Base-by-base conservation (phyloP, 257 asterid genomes). In the Cordia subcordata region DNA sequence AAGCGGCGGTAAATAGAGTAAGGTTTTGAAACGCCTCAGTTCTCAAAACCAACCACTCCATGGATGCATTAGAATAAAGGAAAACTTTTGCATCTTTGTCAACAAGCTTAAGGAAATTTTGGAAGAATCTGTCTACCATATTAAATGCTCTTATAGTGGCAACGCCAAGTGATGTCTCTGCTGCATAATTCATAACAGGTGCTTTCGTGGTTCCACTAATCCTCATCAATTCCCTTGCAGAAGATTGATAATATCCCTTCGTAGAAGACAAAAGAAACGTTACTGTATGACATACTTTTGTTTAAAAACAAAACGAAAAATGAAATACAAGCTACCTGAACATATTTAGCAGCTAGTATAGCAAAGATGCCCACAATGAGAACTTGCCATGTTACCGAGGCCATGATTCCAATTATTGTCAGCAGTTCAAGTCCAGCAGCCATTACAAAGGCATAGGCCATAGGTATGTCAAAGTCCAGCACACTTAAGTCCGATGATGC, bases 171-270 rank as follows among this genome's bases (percentile, higher is more conserved):
- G 94, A 77, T 19, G 96, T 85, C 77, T 88, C 94, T 0, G 96
- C 73, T 27, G 89, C 87, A 59, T 83, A 80, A 45, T 78, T 88
- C 94, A 83, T 83, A 13, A 88, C 70, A 0, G 94, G 90, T 17
- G 96, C 94, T 66, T 88, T 88, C n/a, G 96, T 85, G 0, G 85
- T 85, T 56, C 96, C 96, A 44, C 79, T 88, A 67, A 85, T 85
- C 58, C 96, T 83, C 93, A 85, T 81, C 35, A 88, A 78, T 72
- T 85, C 96, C 53, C 87, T 75, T 0, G 95, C 95, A 9, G 86
- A 62, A 54, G 82, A 72, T 83, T 85, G 95, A 62, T 85, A 85
- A 72, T 88, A 79, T 59, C 78, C 90, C 96, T 88, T 65, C 60
- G 68, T 51, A 8, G 49, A 39, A 14, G 53, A 50, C 19, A 50